Evolutionary conservation across 345 rosid species (phyloP), one percentile per base, ranked within the genome.

Genomic region (Orychophragmus violaceus): DNA sequence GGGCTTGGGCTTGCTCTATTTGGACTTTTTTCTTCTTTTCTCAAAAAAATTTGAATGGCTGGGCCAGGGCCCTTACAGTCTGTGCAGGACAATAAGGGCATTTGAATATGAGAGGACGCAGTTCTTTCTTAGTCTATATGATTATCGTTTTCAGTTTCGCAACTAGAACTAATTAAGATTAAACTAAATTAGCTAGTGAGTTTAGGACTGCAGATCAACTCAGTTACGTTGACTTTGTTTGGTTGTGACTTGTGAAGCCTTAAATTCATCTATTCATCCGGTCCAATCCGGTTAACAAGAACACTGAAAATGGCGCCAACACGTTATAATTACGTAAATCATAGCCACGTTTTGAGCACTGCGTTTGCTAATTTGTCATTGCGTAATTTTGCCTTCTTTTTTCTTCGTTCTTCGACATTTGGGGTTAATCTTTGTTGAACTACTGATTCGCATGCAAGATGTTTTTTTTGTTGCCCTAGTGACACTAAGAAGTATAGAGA

Each of bases 21-120:
- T n/a, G n/a, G n/a, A n/a, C n/a, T n/a, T n/a, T n/a, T n/a, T n/a
- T n/a, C n/a, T n/a, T n/a, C n/a, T n/a, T n/a, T n/a, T n/a, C n/a
- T n/a, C n/a, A n/a, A n/a, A n/a, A n/a, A n/a, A n/a, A n/a, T n/a
- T n/a, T n/a, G n/a, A n/a, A n/a, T n/a, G n/a, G n/a, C n/a, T n/a
- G n/a, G n/a, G n/a, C n/a, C n/a, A n/a, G n/a, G n/a, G n/a, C n/a
- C n/a, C n/a, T n/a, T n/a, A n/a, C n/a, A n/a, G n/a, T 69, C 35
- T 70, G 80, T 0, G 82, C 25, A 1, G 83, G 85, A 39, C 95
- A 84, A 73, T 62, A 80, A 0, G 87, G 91, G 54, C 95, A 87
- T 80, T 82, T 83, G 70, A 87, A 87, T 23, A 60, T 69, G 76
- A 5, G 87, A 35, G 54, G 1, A 52, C 22, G 13, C 69, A 46